These are phyloP conservation scores for Favolaschia claudopus DNA, from an alignment of 768 basidiomycete species.

Conservation along the genomic window DNA sequence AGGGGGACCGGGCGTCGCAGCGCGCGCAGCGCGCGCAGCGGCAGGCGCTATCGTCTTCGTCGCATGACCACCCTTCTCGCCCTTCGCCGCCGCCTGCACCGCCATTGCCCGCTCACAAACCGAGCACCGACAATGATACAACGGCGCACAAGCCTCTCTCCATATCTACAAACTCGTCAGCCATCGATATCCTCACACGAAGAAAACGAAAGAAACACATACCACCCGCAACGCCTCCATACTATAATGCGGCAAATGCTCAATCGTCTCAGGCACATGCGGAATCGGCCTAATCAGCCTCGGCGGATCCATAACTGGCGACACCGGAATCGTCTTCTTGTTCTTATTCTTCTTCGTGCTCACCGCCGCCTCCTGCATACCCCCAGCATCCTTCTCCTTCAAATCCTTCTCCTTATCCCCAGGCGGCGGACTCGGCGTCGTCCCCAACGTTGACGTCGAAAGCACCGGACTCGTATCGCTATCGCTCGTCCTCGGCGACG, in stretches of 20 bases:
- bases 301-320: constrained; percentile 70
- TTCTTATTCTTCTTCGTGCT: constrained; percentile 12
- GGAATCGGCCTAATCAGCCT: constrained; percentile 72
- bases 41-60: constrained; percentile 21
- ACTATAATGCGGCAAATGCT: constrained; percentile 64
- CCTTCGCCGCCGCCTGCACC: constrained; percentile 35
- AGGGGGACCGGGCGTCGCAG: background rate
- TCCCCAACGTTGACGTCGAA: constrained; percentile 76
- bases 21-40: background rate
- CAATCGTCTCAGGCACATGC: constrained; percentile 64
- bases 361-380: constrained; percentile 33
- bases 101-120: constrained; percentile 68
- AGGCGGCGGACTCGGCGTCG: constrained; percentile 82
- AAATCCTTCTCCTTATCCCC: constrained; percentile 35
- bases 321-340: constrained; percentile 49
- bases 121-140: constrained; percentile 77
- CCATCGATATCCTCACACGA: constrained; percentile 5
- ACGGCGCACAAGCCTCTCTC: constrained; percentile 75
- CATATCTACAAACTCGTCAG: constrained; percentile 56
- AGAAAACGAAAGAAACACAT: constrained; percentile 35
- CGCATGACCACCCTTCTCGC: constrained; percentile 25
- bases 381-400: constrained; percentile 45
- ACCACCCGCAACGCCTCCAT: constrained; percentile 65
- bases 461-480: constrained; percentile 77
- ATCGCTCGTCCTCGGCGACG: constrained; percentile 54